Conservation (phyloP, 208 protist species). For the Wallacemonas rigidus region DNA sequence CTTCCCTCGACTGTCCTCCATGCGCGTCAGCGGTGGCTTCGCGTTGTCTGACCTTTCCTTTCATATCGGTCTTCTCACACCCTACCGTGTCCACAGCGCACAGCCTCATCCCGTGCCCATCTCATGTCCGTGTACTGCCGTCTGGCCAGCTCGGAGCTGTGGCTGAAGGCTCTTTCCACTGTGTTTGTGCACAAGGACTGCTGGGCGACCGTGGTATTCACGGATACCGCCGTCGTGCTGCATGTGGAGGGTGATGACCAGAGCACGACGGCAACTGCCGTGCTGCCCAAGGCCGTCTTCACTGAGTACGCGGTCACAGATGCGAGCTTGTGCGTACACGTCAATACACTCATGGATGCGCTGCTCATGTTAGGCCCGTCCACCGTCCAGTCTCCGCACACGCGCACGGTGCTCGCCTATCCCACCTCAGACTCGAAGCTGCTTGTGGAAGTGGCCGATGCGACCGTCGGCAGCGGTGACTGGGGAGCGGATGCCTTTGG, state of each 20-base stretch:
- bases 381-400: constrained; percentile 24
- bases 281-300: constrained; percentile 68
- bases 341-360: constrained; percentile 69
- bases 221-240: constrained; percentile 49
- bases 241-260: constrained; percentile 75
- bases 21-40: too few species aligned
- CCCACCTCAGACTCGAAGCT: constrained; percentile 52
- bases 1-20: too few species aligned
- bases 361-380: constrained; percentile 59
- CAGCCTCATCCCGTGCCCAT: not conserved
- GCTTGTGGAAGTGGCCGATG: constrained; percentile 61
- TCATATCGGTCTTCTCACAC: too few species aligned
- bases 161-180: constrained; percentile 60
- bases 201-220: constrained; percentile 76
- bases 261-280: constrained; percentile 74
- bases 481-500: constrained; percentile 1
- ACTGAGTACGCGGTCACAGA: constrained; percentile 69
- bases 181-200: constrained; percentile 48
- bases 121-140: constrained; percentile 79
- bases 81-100: too few species aligned
- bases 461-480: constrained; percentile 5
- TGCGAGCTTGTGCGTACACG: constrained; percentile 58
- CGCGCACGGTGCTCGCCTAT: constrained; percentile 52
- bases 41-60: too few species aligned
- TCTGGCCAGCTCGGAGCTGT: constrained; percentile 46